Evolutionary conservation across 2,329 filamentous ascomycete genomes (phyloP).

Genomic region (Neonectria coccinea): DNA sequence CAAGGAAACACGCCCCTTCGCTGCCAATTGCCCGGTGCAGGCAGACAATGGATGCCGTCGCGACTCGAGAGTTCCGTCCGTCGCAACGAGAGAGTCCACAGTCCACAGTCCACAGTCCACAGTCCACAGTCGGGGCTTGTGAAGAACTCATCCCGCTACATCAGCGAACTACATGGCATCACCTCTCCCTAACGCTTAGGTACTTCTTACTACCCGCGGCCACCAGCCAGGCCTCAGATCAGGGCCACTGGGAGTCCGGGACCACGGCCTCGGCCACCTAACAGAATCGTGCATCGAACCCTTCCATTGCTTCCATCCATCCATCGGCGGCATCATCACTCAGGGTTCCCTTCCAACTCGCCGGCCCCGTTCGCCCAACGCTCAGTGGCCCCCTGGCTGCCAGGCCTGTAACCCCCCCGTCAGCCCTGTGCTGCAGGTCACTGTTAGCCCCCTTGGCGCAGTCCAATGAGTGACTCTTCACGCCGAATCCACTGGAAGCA

Average conservation of each 20-base stretch:
- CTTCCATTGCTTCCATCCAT: conserved; percentile 12
- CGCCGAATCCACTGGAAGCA: conserved; percentile 42
- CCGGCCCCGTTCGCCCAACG: conserved; percentile 6
- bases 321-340: conserved; percentile 9
- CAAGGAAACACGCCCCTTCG: conserved; percentile 8
- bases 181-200: neutral
- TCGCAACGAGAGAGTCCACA: conserved; percentile 6
- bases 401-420: conserved; percentile 38
- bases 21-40: conserved; percentile 9
- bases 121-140: neutral
- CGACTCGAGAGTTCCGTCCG: neutral
- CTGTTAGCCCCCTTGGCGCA: conserved; percentile 35
- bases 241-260: neutral
- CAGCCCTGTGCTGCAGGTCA: conserved; percentile 47
- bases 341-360: conserved; percentile 20
- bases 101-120: neutral
- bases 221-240: neutral
- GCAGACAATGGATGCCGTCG: conserved; percentile 3
- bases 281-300: conserved; percentile 21
- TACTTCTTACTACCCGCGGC: neutral
- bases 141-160: conserved; percentile 13
- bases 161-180: conserved; percentile 20
- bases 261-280: conserved; percentile 8
- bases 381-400: conserved; percentile 18
- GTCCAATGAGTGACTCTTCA: conserved; percentile 46